Evolutionary conservation across 2,329 filamentous ascomycete species (phyloP), one percentile per base, ranked within the genome.

Genomic region (Aspergillus ochraceus): DNA sequence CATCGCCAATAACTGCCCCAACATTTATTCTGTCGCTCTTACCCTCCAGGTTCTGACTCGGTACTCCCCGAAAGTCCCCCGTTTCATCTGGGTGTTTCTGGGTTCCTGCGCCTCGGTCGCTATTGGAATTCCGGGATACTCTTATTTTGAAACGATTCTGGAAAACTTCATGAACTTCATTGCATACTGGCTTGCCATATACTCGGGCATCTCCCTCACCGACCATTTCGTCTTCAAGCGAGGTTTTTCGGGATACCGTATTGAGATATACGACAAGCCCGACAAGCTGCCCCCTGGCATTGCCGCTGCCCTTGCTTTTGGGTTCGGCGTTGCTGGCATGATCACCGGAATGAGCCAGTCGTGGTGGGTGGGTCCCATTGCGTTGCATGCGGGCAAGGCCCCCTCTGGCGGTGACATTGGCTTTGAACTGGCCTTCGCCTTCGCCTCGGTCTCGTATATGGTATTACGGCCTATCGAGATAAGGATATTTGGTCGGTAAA

Each of bases 101-200:
- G 86, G 80, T 32, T 88, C 88, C 0, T 80, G 81, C 32, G 80
- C 86, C 24, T 90, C 89, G 72, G 83, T 90, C 63, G 88, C 84
- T 24, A 86, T 91, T 66, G 85, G 87, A 9, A 88, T 92, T 55
- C 87, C 88, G 0, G 89, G 87, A 1, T 90, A 90, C 76, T 76
- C 75, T 4, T 80, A 88, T 69, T 91, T 91, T 71, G 84, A 87
- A 64, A 70, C 73, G 6, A 83, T 89, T 3, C 80, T 91, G 14
- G 83, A 88, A 70, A 88, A 90, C 74, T 90, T 91, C 76, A 89
- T 91, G 86, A 75, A 85, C 61, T 71, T 88, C 54, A 87, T 87
- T 62, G 78, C 84, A 2, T 92, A 91, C 78, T 92, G 89, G 88
- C 81, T 91, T 1, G 86, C 88, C 52, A 90, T 91, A 67, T 92